Percentiles rank a stretch among this genome's conserved stretches.
These are phyloP conservation scores for Scenedesmus sp. DNA, from an alignment of 163 green algal species.

Conservation along the genomic window DNA sequence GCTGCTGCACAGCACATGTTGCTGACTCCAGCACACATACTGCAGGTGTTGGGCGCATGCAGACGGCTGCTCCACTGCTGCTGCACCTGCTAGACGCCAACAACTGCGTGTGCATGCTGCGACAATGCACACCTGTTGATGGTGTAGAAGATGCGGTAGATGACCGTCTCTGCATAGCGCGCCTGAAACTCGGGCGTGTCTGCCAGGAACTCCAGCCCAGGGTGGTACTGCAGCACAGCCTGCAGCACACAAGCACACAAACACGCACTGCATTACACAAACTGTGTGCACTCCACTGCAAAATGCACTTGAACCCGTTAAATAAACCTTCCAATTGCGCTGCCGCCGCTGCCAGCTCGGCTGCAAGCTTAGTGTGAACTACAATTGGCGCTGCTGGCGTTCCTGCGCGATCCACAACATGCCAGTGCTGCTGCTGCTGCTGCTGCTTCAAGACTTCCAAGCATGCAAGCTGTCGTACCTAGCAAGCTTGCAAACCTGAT, in stretches of 20 bases:
- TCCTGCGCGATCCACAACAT: too few species aligned
- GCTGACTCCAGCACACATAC: too few species aligned
- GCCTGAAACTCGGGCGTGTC: constrained; percentile 98
- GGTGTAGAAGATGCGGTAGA: constrained; percentile 96
- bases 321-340: too few species aligned
- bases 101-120: constrained; percentile 45
- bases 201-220: constrained; percentile 97
- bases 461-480: too few species aligned
- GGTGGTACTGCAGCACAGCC: constrained; percentile 90
- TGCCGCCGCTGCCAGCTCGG: too few species aligned
- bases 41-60: too few species aligned
- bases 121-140: constrained; percentile 72
- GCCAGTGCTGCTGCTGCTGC: background rate
- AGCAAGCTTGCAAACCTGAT: background rate
- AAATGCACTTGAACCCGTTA: too few species aligned
- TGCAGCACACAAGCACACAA: background rate
- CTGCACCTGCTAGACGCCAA: background rate
- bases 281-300: too few species aligned
- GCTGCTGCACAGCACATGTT: too few species aligned
- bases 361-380: too few species aligned
- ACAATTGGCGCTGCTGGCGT: too few species aligned
- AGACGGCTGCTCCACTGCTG: background rate
- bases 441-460: background rate
- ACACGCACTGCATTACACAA: too few species aligned
- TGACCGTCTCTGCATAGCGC: constrained; percentile 96